Conservation (phyloP, 2,329 filamentous ascomycete genomes). For the Alternaria sp. region DNA sequence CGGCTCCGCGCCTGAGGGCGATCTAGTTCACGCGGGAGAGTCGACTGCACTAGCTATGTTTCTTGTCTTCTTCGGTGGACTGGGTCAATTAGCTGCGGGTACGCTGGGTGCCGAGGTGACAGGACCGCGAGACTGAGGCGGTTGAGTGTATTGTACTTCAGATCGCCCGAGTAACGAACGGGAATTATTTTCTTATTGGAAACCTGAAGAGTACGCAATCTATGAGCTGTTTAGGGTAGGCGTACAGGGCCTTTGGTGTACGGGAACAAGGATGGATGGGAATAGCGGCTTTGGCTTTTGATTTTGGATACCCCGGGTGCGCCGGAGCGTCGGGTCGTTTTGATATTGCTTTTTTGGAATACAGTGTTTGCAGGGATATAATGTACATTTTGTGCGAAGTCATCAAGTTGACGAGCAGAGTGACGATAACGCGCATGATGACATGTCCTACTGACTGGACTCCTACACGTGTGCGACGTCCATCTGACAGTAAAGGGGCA, state of each 20-base stretch:
- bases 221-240: not conserved
- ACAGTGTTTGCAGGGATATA: not conserved
- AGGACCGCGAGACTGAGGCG: constrained; percentile 21
- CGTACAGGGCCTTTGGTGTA: not conserved
- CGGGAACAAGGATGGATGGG: not conserved
- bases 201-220: not conserved
- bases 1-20: constrained; percentile 31
- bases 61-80: constrained; percentile 41
- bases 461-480: not conserved
- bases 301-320: not conserved
- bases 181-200: not conserved
- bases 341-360: constrained; percentile 4
- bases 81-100: constrained; percentile 42
- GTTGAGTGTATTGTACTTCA: not conserved
- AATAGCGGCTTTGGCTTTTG: not conserved
- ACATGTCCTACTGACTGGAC: not conserved
- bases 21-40: constrained; percentile 42
- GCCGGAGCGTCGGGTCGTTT: not conserved
- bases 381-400: not conserved
- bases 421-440: not conserved
- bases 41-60: constrained; percentile 45
- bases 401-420: not conserved
- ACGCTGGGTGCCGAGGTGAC: constrained; percentile 46
- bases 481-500: not conserved
- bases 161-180: not conserved